A percentile compares a stretch with the other conserved stretches of the same genome.
These are phyloP conservation scores for Licmophora abbreviata DNA, from an alignment of 108 stramenopile species.

Conservation along the genomic window DNA sequence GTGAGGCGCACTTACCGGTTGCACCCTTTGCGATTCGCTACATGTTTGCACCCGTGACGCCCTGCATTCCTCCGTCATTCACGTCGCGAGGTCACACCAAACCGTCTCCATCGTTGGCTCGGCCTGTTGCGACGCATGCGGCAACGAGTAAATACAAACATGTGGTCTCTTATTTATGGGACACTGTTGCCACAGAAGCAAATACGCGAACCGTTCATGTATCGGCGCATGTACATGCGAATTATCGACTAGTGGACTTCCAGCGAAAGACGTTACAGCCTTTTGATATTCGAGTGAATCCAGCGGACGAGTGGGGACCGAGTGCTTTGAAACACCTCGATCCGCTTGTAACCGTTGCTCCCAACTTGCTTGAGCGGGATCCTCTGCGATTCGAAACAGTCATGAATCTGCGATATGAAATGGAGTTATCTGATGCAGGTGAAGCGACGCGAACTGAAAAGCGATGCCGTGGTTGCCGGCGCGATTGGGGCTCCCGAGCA, in stretches of 20 bases:
- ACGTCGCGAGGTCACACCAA: constrained; percentile 6
- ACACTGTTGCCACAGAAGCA: constrained; percentile 24
- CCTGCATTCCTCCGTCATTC: constrained; percentile 17
- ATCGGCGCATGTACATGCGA: constrained; percentile 48
- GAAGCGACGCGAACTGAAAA: constrained; percentile 38
- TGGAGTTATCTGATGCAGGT: constrained; percentile 22
- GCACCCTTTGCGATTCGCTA: constrained; percentile 63
- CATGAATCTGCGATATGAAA: constrained; percentile 25
- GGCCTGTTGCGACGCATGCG: not conserved
- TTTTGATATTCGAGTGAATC: constrained; percentile 13
- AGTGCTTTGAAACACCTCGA: not conserved
- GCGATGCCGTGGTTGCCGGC: constrained; percentile 26
- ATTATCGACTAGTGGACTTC: constrained; percentile 41
- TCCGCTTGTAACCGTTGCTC: constrained; percentile 28
- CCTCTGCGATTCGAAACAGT: constrained; percentile 16
- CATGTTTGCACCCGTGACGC: constrained; percentile 33
- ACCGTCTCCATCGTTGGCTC: constrained; percentile 11
- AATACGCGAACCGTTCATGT: constrained; percentile 42
- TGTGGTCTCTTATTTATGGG: constrained; percentile 30
- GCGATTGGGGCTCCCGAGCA: constrained; percentile 45
- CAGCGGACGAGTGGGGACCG: not conserved
- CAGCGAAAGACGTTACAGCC: constrained; percentile 29
- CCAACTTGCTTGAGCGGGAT: constrained; percentile 24
- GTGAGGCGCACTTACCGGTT: constrained; percentile 41
- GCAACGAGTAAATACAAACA: constrained; percentile 5